Evolutionary conservation across 2,329 filamentous ascomycete genomes (phyloP).

Genomic region (Daldinia eschscholtzii): DNA sequence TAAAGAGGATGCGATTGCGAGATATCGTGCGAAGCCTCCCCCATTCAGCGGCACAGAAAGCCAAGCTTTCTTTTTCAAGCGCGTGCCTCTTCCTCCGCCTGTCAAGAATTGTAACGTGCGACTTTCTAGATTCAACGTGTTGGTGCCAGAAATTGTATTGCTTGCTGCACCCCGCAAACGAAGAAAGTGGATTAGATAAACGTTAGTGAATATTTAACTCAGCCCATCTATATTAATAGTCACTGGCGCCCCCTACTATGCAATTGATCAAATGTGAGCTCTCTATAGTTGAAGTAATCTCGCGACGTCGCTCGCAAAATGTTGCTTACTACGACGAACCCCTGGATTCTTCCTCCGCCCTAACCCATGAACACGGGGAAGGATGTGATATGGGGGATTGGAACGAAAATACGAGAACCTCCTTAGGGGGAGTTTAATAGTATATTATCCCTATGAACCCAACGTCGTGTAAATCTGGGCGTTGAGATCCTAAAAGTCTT

Average conservation of each 20-base stretch:
- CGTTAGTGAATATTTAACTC: background rate
- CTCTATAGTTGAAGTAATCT: background rate
- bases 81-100: background rate
- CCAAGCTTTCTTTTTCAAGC: slow-evolving; percentile 10
- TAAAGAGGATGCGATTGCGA: slow-evolving; percentile 4
- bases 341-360: slow-evolving; percentile 1
- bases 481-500: slow-evolving; percentile 4
- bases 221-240: background rate
- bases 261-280: background rate
- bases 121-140: background rate
- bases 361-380: background rate
- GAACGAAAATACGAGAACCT: background rate
- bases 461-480: background rate
- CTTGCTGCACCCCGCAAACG: background rate
- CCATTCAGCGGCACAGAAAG: slow-evolving; percentile 4
- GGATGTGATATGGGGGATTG: background rate
- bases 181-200: background rate
- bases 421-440: background rate
- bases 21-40: slow-evolving; percentile 1
- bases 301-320: background rate
- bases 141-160: background rate
- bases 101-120: background rate
- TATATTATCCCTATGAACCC: background rate
- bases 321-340: background rate
- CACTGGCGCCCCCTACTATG: background rate